A percentile compares a stretch with the other conserved stretches of the same genome.
phyloP scores from a whole-genome alignment of 2,329 filamentous ascomycete species.

The Colletotrichum godetiae region DNA sequence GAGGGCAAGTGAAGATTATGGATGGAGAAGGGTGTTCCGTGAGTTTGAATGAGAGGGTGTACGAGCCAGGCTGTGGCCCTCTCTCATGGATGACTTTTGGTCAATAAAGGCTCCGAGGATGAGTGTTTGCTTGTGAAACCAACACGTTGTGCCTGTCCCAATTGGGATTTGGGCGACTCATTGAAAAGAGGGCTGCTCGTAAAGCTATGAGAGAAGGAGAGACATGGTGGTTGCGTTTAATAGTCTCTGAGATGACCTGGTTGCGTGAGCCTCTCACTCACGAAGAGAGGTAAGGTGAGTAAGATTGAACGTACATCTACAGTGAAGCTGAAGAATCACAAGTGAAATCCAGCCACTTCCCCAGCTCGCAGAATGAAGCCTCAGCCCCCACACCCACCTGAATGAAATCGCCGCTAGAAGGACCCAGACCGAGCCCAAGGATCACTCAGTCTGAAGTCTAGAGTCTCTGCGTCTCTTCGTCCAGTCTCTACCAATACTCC shows the following conservation, averaged over 20 bases:
- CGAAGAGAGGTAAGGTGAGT: neutral
- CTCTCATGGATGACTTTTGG: neutral
- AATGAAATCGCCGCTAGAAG: neutral
- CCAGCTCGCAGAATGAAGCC: neutral
- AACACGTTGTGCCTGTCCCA: neutral
- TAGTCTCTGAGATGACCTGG: neutral
- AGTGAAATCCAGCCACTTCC: neutral
- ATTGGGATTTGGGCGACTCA: slow-evolving; percentile 1
- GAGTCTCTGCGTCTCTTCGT: too few relatives aligned
- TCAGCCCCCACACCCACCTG: neutral
- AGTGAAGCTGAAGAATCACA: slow-evolving; percentile 2
- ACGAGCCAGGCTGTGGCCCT: neutral
- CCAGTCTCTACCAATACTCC: neutral
- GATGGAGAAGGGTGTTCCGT: neutral
- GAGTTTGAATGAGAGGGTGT: neutral
- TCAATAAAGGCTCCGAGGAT: neutral
- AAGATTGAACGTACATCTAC: neutral
- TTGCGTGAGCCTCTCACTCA: too few relatives aligned
- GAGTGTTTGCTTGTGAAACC: slow-evolving; percentile 9
- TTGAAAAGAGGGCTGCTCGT: too few relatives aligned
- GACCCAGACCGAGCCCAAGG: neutral
- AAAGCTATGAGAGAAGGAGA: neutral
- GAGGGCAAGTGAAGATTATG: neutral
- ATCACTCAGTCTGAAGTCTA: neutral
- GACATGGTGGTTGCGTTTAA: neutral